Evolutionary conservation across 2,329 filamentous ascomycete genomes (phyloP).

Genomic region (Periconia sp.): DNA sequence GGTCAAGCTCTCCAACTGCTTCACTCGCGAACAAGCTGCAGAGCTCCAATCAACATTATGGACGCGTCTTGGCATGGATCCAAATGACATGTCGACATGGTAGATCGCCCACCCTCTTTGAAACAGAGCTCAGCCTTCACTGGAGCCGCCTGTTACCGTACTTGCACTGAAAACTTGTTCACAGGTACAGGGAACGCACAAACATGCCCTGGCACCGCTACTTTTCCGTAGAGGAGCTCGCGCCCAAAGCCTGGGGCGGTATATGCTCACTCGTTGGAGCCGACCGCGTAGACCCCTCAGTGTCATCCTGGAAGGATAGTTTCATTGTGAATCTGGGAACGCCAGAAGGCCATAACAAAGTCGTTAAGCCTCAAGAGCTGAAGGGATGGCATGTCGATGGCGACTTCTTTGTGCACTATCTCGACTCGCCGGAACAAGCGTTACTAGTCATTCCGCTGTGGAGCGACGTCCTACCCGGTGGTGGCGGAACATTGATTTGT

Average conservation of each 20-base stretch:
- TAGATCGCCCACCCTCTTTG: no score
- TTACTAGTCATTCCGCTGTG: conserved; percentile 72
- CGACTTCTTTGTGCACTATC: conserved; percentile 75
- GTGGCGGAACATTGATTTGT: conserved; percentile 71
- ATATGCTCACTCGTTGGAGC: conserved; percentile 71
- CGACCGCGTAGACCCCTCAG: conserved; percentile 40
- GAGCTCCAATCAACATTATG: conserved; percentile 61
- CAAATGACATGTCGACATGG: conserved; percentile 70
- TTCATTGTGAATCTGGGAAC: conserved; percentile 74
- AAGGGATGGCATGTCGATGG: conserved; percentile 72
- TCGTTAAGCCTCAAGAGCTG: conserved; percentile 60
- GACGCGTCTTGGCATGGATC: conserved; percentile 69
- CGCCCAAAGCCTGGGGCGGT: conserved; percentile 69
- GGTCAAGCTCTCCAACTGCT: conserved; percentile 60
- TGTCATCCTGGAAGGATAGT: conserved; percentile 68
- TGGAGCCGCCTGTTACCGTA: no score
- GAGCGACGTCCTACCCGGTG: conserved; percentile 65
- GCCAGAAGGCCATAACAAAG: conserved; percentile 55
- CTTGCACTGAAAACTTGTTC: no score
- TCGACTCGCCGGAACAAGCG: conserved; percentile 73
- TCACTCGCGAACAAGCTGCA: conserved; percentile 55
- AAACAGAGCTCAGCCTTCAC: background rate
- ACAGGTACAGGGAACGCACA: conserved; percentile 59
- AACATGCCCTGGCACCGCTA: conserved; percentile 69
- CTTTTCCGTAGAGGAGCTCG: conserved; percentile 62